These are phyloP conservation scores for Echeveria elegans DNA, from an alignment of 164 flowering plant species.

Conservation along the genomic window DNA sequence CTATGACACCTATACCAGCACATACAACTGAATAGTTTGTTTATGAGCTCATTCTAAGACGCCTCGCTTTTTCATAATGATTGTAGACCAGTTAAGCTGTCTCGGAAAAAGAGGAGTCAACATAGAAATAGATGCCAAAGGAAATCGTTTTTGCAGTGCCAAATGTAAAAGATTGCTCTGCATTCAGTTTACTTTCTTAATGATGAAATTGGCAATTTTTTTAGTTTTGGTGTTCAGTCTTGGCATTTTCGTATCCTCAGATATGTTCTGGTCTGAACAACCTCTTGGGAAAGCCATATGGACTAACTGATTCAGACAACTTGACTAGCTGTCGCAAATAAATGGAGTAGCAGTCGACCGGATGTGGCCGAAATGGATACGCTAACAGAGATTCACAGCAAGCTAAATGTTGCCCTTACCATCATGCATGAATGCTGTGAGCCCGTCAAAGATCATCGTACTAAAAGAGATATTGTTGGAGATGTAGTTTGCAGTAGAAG, in stretches of 20 bases:
- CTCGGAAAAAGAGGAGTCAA: slow-evolving; percentile 17
- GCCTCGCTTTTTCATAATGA: slow-evolving; percentile 9
- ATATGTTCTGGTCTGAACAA: slow-evolving; percentile 38
- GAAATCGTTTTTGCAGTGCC: slow-evolving; percentile 63
- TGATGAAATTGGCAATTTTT: no score
- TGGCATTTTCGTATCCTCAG: slow-evolving; percentile 24
- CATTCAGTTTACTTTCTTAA: background rate
- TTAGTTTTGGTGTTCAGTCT: no score
- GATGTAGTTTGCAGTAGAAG: slow-evolving; percentile 66
- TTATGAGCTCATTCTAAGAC: background rate
- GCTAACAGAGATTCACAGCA: slow-evolving; percentile 36
- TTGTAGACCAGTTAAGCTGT: slow-evolving; percentile 69
- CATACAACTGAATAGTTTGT: background rate
- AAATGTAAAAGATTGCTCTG: slow-evolving; percentile 28
- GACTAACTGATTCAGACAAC: slow-evolving; percentile 28
- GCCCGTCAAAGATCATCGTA: slow-evolving; percentile 42
- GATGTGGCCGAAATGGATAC: slow-evolving; percentile 23
- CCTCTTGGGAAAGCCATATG: slow-evolving; percentile 37
- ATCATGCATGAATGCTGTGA: slow-evolving; percentile 87
- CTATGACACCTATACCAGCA: no score
- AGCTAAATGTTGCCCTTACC: slow-evolving; percentile 59
- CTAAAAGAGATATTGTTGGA: slow-evolving; percentile 51
- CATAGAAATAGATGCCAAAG: slow-evolving; percentile 17
- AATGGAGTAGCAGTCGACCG: slow-evolving; percentile 14
- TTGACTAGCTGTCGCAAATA: slow-evolving; percentile 47